Percentiles rank a stretch among this genome's conserved stretches.
phyloP scores from a whole-genome alignment of 495 filamentous ascomycete species.

The Penicillium longicatenatum region DNA sequence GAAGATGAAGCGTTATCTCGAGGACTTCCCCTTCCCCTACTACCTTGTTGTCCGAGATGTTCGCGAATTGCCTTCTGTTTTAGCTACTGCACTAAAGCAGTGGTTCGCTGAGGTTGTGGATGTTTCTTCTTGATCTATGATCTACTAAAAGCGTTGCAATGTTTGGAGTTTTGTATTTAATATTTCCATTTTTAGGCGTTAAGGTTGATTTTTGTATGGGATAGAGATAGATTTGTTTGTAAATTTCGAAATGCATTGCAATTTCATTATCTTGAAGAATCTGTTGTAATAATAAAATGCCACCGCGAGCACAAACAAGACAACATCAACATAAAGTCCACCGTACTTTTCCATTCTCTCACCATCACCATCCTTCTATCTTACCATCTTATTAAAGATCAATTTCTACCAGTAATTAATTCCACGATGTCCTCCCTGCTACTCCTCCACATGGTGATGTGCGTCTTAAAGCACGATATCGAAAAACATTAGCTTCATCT shows the following conservation, averaged over 20 bases:
- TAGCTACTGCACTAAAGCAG: slow-evolving; percentile 86
- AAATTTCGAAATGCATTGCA: background rate
- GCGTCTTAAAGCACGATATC: too few relatives aligned
- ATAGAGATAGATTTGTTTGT: background rate
- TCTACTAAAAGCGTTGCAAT: background rate
- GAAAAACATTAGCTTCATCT: too few relatives aligned
- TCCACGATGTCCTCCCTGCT: too few relatives aligned
- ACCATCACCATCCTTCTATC: too few relatives aligned
- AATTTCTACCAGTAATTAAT: too few relatives aligned
- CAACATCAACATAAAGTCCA: too few relatives aligned
- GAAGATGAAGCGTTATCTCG: slow-evolving; percentile 84
- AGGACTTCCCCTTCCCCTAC: slow-evolving; percentile 94
- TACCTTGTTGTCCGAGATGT: slow-evolving; percentile 94
- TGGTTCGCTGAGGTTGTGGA: slow-evolving; percentile 95
- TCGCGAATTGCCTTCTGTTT: slow-evolving; percentile 81
- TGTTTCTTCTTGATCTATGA: slow-evolving; percentile 42
- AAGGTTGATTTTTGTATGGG: slow-evolving; percentile 3
- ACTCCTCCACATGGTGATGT: too few relatives aligned
- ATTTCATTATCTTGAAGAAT: background rate
- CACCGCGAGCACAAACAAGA: too few relatives aligned
- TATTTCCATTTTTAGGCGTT: slow-evolving; percentile 8
- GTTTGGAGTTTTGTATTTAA: slow-evolving; percentile 8
- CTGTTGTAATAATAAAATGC: background rate
- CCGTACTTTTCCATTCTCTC: too few relatives aligned
- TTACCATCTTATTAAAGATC: too few relatives aligned